Base-by-base conservation (phyloP, 257 asterid genomes). In the Thymus mandschuricus region DNA sequence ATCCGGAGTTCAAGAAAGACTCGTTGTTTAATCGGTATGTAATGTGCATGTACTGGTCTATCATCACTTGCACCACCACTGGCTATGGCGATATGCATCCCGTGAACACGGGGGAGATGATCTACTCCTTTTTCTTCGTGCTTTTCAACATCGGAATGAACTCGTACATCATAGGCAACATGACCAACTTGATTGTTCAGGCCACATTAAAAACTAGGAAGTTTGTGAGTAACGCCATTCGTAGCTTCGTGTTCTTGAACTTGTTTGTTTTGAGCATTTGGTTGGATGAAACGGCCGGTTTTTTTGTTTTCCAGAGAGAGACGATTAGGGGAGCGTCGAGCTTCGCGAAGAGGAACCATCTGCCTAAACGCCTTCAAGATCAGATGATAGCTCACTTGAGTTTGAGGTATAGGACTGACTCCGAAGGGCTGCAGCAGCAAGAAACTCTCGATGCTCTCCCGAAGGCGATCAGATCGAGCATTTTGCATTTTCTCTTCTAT, bases 341-440 rank as follows among this genome's bases (percentile, higher is more conserved):
- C 79, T 92, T 92, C 62, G 96, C 88, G 1, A 86, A 77, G 76
- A 84, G 96, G 87, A 92, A 92, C 58, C 83, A 69, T 8, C 83
- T 92, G 69, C 91, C 96, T 5, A 69, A 73, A 66, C 88, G 90
- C 5, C 85, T 92, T 68, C 86, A 72, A 63, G 97, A 92, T 62
- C 97, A 92, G 83, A 92, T 92, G 96, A 70, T 89, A 73, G 85
- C 92, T 46, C 95, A 92, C 79, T 79, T 92, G 86, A 83, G 93
- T 73, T 82, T 92, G 77, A 86, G 78, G 85, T 85, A 76, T 76
- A 86, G 97, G 76, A 85, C 96, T 1, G 96, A 92, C 56, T 83
- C 97, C 3, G 97, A 92, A 85, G 96, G 96, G 60, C 83, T 92
- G 62, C 93, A 86, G 70, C 97, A 89, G 68, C 97, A 89, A 74